Percentiles rank a stretch among this genome's conserved stretches.
Conservation (phyloP, 106 monocot genomes). For the Dendrobium chrysotoxum region DNA sequence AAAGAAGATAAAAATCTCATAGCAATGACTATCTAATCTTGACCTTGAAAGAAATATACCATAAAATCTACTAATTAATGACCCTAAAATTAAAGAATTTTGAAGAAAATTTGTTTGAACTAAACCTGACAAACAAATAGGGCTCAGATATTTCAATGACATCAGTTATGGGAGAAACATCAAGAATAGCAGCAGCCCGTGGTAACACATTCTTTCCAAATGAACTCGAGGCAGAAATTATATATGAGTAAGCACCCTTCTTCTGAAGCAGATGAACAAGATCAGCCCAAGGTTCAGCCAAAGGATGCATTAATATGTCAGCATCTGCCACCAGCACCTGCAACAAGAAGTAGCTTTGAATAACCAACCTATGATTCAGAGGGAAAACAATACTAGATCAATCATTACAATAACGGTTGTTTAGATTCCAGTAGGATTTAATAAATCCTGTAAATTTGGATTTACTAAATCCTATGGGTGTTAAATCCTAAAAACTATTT, state of each 20-base stretch:
- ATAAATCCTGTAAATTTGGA: no score
- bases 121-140: constrained; percentile 70
- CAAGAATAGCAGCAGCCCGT: constrained; percentile 84
- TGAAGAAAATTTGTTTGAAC: not conserved
- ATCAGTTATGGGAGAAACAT: constrained; percentile 94
- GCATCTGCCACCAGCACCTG: constrained; percentile 94
- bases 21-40: not conserved
- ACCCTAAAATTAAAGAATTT: not conserved
- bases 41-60: not conserved
- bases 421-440: not conserved
- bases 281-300: constrained; percentile 93
- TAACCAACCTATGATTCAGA: not conserved
- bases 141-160: constrained; percentile 72
- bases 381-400: not conserved
- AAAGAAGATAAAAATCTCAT: not conserved
- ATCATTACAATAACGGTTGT: not conserved
- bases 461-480: not conserved
- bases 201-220: constrained; percentile 96
- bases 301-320: constrained; percentile 55
- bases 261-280: constrained; percentile 64
- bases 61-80: not conserved
- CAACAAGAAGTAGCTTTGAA: not conserved
- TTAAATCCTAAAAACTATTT: no score
- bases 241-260: constrained; percentile 59
- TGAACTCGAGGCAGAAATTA: constrained; percentile 80